Evolutionary conservation across 2,329 filamentous ascomycete genomes (phyloP).

Genomic region (Cadophora sp.): DNA sequence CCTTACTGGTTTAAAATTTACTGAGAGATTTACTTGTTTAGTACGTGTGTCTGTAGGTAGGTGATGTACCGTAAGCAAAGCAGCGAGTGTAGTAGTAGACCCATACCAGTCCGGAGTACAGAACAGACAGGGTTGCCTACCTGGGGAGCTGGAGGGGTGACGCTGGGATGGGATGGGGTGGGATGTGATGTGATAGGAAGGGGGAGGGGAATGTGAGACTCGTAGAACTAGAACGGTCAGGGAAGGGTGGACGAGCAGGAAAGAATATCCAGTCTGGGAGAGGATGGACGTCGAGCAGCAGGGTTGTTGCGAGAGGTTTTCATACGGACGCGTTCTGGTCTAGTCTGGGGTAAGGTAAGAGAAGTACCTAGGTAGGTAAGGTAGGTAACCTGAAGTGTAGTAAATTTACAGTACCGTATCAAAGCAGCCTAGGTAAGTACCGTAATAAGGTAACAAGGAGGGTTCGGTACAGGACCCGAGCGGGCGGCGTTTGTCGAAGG

Average conservation of each 20-base stretch:
- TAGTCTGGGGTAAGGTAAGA: slow-evolving; percentile 8
- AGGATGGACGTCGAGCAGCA: slow-evolving; percentile 8
- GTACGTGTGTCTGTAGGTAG: no score
- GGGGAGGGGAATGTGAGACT: slow-evolving; percentile 1
- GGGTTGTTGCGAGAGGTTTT: slow-evolving; percentile 10
- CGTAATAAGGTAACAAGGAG: not conserved
- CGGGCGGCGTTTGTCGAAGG: not conserved
- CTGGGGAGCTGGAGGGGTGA: slow-evolving; percentile 6
- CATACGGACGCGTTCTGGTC: not conserved
- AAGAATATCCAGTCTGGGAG: not conserved
- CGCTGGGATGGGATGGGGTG: not conserved
- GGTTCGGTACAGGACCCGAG: slow-evolving; percentile 9
- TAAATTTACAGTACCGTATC: no score
- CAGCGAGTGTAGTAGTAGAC: not conserved
- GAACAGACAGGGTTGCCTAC: not conserved
- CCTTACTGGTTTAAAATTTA: no score
- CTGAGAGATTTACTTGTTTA: no score
- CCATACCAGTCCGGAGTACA: no score
- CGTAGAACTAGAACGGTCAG: not conserved
- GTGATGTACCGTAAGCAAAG: no score
- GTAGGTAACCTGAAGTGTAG: no score
- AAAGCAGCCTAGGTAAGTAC: no score
- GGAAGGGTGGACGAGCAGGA: not conserved
- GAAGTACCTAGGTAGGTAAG: not conserved
- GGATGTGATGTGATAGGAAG: no score